Conservation (phyloP, 495 filamentous ascomycete genomes). For the Hypoxylon rickii region DNA sequence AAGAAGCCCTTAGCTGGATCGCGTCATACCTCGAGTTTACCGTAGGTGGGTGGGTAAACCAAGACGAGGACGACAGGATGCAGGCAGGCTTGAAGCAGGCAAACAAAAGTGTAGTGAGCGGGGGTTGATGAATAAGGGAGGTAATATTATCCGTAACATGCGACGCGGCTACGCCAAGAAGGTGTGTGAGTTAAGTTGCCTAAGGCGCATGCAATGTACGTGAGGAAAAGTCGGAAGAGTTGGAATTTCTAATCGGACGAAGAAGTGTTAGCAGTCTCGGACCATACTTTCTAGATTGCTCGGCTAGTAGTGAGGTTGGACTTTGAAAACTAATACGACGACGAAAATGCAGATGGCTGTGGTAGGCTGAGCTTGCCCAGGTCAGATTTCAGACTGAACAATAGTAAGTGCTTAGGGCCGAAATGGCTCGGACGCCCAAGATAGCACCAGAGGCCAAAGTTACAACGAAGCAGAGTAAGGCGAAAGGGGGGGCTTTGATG, state of each 20-base stretch:
- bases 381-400: background rate
- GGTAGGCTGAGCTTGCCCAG: background rate
- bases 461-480: background rate
- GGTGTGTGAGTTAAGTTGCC: conserved; percentile 14
- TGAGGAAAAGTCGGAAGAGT: background rate
- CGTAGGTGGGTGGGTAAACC: conserved; percentile 27
- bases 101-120: conserved; percentile 6
- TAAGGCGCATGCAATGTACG: conserved; percentile 6
- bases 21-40: conserved; percentile 44
- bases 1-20: conserved; percentile 39
- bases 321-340: background rate
- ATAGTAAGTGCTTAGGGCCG: background rate
- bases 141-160: conserved; percentile 15
- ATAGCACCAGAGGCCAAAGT: too few species aligned
- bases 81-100: conserved; percentile 23
- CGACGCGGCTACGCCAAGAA: conserved; percentile 3
- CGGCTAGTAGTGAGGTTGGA: background rate
- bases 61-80: conserved; percentile 32
- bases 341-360: background rate
- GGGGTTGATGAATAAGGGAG: conserved; percentile 4
- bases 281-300: conserved; percentile 1
- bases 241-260: conserved; percentile 10
- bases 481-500: too few species aligned
- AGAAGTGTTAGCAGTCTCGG: conserved; percentile 8
- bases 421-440: background rate